Percentiles rank a stretch among this genome's conserved stretches.
These are phyloP conservation scores for Orbilia quercus DNA, from an alignment of 2,329 filamentous ascomycete species.

Conservation along the genomic window DNA sequence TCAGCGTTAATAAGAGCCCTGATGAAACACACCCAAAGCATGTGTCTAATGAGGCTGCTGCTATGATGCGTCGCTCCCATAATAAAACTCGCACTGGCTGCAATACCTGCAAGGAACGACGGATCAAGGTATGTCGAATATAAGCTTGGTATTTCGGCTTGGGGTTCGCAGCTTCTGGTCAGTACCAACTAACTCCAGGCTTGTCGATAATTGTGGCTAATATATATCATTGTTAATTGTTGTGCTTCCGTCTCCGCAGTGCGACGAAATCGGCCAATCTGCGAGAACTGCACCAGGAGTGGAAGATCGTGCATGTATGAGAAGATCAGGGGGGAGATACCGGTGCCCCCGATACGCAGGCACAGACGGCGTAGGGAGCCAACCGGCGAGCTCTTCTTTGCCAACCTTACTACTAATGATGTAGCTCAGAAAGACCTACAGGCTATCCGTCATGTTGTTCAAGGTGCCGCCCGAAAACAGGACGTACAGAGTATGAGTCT, in stretches of 20 bases:
- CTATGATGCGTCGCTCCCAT: background rate
- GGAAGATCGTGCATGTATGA: slow-evolving; percentile 9
- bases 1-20: too few relatives aligned
- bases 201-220: too few relatives aligned
- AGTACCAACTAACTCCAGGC: too few relatives aligned
- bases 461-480: background rate
- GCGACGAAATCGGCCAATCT: slow-evolving; percentile 12
- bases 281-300: slow-evolving; percentile 10
- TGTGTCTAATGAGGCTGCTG: too few relatives aligned
- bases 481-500: background rate
- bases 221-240: background rate
- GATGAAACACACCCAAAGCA: too few relatives aligned
- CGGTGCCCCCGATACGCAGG: slow-evolving; percentile 4
- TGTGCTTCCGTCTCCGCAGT: background rate
- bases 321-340: slow-evolving; percentile 13
- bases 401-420: background rate
- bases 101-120: slow-evolving; percentile 13
- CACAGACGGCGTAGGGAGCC: background rate
- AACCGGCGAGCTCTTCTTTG: background rate
- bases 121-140: slow-evolving; percentile 10
- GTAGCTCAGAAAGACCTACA: background rate
- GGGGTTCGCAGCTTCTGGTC: too few relatives aligned
- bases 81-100: slow-evolving; percentile 16
- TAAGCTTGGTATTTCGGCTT: background rate
- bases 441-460: background rate